These are phyloP conservation scores for Xylaria sp. DNA, from an alignment of 2,329 filamentous ascomycete genomes.

Conservation along the genomic window DNA sequence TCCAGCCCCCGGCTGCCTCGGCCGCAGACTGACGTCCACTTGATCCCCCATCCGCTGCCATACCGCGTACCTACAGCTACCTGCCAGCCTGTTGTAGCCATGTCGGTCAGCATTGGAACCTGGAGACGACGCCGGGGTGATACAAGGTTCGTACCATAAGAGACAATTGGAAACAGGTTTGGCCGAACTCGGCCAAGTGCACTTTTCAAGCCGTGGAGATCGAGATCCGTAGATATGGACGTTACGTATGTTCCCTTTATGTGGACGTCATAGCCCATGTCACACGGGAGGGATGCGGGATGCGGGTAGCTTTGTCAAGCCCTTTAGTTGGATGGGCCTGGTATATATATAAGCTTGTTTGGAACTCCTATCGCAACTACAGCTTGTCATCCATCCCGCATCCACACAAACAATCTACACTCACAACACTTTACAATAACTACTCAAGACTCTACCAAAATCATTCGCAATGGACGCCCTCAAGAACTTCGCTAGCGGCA, in stretches of 20 bases:
- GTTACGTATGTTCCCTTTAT: conserved; percentile 15
- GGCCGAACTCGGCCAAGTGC: background rate
- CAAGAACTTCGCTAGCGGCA: conserved; percentile 33
- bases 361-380: background rate
- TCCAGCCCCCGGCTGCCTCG: background rate
- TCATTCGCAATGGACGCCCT: conserved; percentile 33
- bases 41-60: no score
- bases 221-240: background rate
- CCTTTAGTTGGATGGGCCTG: background rate
- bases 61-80: background rate
- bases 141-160: background rate
- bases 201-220: background rate
- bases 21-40: background rate
- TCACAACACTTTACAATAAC: background rate
- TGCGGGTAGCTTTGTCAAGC: background rate
- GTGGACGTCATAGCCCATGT: conserved; percentile 20
- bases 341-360: background rate
- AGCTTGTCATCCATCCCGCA: background rate
- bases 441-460: background rate
- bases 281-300: conserved; percentile 14
- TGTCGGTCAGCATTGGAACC: no score
- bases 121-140: no score
- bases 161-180: background rate
- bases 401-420: background rate
- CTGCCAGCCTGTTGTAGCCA: background rate